Conservation (phyloP, 768 basidiomycete genomes). For the Pisolithus tinctorius region DNA sequence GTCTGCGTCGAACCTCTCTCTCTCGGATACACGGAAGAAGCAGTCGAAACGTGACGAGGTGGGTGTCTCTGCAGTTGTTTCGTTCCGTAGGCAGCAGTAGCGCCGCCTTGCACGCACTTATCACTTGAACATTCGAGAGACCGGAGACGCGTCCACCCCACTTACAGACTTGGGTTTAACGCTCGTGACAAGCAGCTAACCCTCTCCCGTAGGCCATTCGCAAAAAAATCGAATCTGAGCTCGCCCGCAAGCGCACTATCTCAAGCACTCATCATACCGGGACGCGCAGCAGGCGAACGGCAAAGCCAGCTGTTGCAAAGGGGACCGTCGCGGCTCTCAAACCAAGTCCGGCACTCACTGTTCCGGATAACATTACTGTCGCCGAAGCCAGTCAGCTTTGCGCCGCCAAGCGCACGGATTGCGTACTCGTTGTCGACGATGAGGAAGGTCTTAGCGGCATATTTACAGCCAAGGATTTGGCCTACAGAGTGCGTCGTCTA, state of each 20-base stretch:
- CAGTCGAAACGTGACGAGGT: conserved; percentile 91
- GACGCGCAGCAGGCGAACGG: conserved; percentile 42
- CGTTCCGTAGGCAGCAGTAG: background rate
- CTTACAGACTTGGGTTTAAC: background rate
- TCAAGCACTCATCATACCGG: conserved; percentile 59
- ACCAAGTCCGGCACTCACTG: conserved; percentile 92
- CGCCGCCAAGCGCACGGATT: conserved; percentile 96
- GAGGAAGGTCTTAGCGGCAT: conserved; percentile 98
- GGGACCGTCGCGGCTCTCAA: conserved; percentile 97
- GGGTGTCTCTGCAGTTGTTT: conserved; percentile 21
- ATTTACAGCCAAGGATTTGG: conserved; percentile 98
- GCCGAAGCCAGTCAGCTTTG: conserved; percentile 97
- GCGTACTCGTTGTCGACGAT: conserved; percentile 98
- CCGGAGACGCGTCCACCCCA: no score
- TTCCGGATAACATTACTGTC: conserved; percentile 92
- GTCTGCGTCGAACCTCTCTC: conserved; percentile 69
- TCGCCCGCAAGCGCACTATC: conserved; percentile 89
- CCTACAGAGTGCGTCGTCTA: conserved; percentile 70
- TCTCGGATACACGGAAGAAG: conserved; percentile 78
- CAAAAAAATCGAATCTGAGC: conserved; percentile 95
- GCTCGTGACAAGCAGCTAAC: conserved; percentile 6
- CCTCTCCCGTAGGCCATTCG: conserved; percentile 71
- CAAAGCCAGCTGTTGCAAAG: conserved; percentile 66
- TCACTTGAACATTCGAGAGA: conserved; percentile 1
- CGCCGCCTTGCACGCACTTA: conserved; percentile 15